Evolutionary conservation across 2,329 filamentous ascomycete genomes (phyloP).

Genomic region (Colletotrichum siamense): DNA sequence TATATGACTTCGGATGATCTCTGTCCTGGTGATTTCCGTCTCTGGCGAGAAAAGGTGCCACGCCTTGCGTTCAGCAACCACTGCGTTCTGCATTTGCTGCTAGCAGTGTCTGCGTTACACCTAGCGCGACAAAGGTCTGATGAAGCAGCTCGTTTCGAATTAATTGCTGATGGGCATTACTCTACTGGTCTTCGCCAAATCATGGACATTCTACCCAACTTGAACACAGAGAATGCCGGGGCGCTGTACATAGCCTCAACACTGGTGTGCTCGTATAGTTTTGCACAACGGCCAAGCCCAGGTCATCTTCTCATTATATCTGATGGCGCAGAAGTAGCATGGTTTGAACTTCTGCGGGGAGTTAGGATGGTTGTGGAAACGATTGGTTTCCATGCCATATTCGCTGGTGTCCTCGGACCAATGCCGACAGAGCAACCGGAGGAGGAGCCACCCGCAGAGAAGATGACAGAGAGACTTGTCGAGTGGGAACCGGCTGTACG

Average conservation of each 20-base stretch:
- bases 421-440: not conserved
- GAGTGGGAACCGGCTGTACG: conserved; percentile 20
- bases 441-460: not conserved
- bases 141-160: not conserved
- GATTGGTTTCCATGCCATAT: conserved; percentile 18
- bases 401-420: conserved; percentile 14
- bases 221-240: conserved; percentile 12
- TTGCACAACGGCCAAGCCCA: conserved; percentile 11
- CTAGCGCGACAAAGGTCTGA: not conserved
- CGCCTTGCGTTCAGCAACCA: conserved; percentile 15
- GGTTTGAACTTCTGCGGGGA: conserved; percentile 22
- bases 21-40: not conserved
- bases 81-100: conserved; percentile 15
- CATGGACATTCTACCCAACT: conserved; percentile 7
- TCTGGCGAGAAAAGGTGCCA: conserved; percentile 20
- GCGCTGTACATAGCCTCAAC: conserved; percentile 16
- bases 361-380: conserved; percentile 24
- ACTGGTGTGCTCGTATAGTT: conserved; percentile 13
- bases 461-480: not conserved
- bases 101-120: conserved; percentile 9
- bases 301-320: conserved; percentile 24
- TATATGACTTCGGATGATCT: not conserved
- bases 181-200: conserved; percentile 8
- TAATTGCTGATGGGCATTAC: conserved; percentile 17
- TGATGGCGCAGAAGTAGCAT: conserved; percentile 20